Conservation (phyloP, 2,329 filamentous ascomycete genomes). For the Alternaria alternata region DNA sequence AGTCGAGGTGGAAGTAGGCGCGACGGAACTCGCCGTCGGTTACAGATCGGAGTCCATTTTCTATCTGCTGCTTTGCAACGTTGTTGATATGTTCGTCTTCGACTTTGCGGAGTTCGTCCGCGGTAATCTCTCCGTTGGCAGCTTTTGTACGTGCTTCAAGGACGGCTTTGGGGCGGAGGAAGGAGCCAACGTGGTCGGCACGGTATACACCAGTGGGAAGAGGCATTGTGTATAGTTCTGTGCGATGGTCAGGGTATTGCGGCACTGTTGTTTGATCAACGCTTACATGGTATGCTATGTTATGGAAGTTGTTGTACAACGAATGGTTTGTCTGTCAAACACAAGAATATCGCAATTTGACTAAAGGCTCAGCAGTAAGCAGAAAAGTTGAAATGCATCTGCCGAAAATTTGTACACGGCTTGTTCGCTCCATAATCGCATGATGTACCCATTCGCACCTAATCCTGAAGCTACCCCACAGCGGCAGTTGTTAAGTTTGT, state of each 20-base stretch:
- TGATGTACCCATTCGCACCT: conserved; percentile 11
- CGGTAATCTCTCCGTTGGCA: conserved; percentile 53
- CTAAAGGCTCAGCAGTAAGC: background rate
- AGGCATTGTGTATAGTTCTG: conserved; percentile 39
- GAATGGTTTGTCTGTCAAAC: background rate
- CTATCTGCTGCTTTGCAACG: conserved; percentile 60
- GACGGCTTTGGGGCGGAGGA: conserved; percentile 61
- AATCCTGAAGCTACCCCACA: conserved; percentile 41
- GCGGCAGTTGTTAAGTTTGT: conserved; percentile 45
- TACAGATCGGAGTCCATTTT: conserved; percentile 59
- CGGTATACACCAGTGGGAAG: conserved; percentile 52
- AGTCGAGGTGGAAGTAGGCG: conserved; percentile 67
- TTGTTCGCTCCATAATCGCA: conserved; percentile 15
- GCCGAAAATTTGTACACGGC: conserved; percentile 18
- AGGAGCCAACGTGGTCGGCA: conserved; percentile 66
- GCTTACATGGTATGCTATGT: background rate
- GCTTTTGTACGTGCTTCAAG: conserved; percentile 60
- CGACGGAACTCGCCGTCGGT: conserved; percentile 67
- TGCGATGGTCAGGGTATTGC: conserved; percentile 3
- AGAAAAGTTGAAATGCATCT: background rate
- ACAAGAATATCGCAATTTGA: background rate
- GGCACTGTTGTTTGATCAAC: background rate
- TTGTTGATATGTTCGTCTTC: conserved; percentile 61
- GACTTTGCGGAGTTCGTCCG: conserved; percentile 58
- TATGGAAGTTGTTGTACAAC: background rate